A percentile compares a stretch with the other conserved stretches of the same genome.
Conservation (phyloP, 225 moss, liverwort and hornwort genomes). For the Bryoerythrophyllum caledonicum region DNA sequence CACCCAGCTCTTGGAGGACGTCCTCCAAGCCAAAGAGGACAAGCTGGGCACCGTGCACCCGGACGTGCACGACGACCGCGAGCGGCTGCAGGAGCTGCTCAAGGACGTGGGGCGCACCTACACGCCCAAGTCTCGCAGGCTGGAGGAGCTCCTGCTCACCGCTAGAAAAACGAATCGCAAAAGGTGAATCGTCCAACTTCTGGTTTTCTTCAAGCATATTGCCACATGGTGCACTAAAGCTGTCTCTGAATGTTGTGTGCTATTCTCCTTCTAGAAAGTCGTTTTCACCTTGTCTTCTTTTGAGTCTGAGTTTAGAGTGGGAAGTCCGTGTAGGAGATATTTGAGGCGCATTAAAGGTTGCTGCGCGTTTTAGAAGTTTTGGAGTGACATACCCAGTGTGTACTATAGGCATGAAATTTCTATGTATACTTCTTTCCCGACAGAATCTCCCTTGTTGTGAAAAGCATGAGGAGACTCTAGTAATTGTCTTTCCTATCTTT, state of each 20-base stretch:
- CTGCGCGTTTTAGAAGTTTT: conserved; percentile 12
- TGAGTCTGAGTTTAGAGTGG: conserved; percentile 20
- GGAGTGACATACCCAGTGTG: conserved; percentile 14
- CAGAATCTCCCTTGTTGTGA: background rate
- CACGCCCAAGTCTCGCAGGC: conserved; percentile 73
- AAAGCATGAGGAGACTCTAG: background rate
- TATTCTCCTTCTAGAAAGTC: conserved; percentile 1
- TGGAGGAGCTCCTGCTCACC: conserved; percentile 76
- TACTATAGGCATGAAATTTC: conserved; percentile 10
- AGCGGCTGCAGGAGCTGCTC: conserved; percentile 70
- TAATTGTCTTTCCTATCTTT: background rate
- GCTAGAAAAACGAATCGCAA: conserved; percentile 60
- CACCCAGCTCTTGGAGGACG: conserved; percentile 65
- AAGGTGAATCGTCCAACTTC: conserved; percentile 42
- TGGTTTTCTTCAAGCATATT: conserved; percentile 1
- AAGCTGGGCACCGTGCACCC: conserved; percentile 88
- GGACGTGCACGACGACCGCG: conserved; percentile 78
- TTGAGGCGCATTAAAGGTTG: conserved; percentile 11
- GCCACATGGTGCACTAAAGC: background rate
- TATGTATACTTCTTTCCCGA: background rate
- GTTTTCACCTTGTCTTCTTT: conserved; percentile 13
- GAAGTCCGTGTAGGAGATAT: background rate
- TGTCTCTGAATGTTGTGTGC: conserved; percentile 12
- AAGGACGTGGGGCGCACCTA: conserved; percentile 82
- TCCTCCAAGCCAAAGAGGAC: conserved; percentile 82